Evolutionary conservation across 805 yeast species (phyloP).

Genomic region (Cyberlindnera mycetangii): DNA sequence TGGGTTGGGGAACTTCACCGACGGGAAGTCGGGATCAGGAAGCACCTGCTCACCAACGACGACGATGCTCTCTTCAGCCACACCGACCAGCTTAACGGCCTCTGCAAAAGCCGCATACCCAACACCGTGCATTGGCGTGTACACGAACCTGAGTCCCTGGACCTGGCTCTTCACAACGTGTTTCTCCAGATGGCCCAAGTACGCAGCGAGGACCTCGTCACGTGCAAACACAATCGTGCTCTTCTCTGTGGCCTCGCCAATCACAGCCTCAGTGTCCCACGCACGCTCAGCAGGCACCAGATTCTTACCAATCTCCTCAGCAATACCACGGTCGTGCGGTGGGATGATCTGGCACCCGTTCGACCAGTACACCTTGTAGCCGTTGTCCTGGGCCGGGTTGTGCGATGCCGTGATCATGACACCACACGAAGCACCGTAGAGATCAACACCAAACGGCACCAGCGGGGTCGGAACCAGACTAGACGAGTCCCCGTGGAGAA

Average conservation of each 20-base stretch:
- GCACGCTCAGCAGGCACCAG: conserved; percentile 57
- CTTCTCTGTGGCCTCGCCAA: conserved; percentile 28
- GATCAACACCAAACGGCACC: conserved; percentile 83
- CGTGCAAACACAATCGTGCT: conserved; percentile 38
- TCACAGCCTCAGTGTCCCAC: conserved; percentile 43
- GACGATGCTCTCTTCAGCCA: conserved; percentile 26
- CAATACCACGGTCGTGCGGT: conserved; percentile 80
- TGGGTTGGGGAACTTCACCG: conserved; percentile 91
- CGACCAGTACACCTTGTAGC: conserved; percentile 89
- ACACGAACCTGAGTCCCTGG: conserved; percentile 51
- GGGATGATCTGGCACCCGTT: conserved; percentile 97
- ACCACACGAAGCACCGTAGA: conserved; percentile 65
- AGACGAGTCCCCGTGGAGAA: conserved; percentile 38
- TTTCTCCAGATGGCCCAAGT: conserved; percentile 33
- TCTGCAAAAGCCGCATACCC: conserved; percentile 61
- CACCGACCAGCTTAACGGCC: conserved; percentile 38
- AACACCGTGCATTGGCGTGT: conserved; percentile 96
- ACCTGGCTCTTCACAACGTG: conserved; percentile 33
- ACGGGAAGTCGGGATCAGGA: conserved; percentile 85
- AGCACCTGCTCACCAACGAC: conserved; percentile 60
- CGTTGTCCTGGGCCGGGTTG: conserved; percentile 83
- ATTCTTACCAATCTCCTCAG: conserved; percentile 57
- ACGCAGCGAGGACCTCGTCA: conserved; percentile 39
- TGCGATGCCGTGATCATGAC: conserved; percentile 93
- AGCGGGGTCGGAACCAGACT: conserved; percentile 76